These are phyloP conservation scores for Rhizoctonia solani DNA, from an alignment of 1,284 basidiomycete genomes.

Conservation along the genomic window DNA sequence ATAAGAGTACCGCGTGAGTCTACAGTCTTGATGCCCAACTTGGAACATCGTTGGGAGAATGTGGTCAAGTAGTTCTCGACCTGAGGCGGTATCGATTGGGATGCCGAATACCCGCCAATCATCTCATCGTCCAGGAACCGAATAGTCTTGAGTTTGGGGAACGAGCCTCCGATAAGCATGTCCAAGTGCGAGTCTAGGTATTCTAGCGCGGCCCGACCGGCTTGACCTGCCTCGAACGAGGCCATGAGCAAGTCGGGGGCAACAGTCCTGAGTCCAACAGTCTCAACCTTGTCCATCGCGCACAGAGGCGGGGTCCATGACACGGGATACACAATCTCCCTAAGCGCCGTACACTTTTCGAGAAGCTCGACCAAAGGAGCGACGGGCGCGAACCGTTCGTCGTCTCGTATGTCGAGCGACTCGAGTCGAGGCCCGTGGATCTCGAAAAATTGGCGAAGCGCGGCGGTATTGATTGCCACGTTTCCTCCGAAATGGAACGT, in stretches of 20 bases:
- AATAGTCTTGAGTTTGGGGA: conserved; percentile 29
- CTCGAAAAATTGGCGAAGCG: conserved; percentile 27
- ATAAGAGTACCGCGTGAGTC: background rate
- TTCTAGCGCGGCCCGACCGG: conserved; percentile 2
- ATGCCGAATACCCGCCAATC: conserved; percentile 4
- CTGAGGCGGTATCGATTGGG: conserved; percentile 1
- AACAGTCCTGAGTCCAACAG: conserved; percentile 10
- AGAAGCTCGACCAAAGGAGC: conserved; percentile 19
- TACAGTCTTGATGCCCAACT: background rate
- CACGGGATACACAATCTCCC: conserved; percentile 14
- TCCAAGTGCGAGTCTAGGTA: conserved; percentile 23
- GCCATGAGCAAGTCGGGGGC: background rate
- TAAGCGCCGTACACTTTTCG: conserved; percentile 8
- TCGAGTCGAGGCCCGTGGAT: conserved; percentile 19
- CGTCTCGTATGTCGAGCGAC: conserved; percentile 25
- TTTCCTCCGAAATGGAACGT: conserved; percentile 29
- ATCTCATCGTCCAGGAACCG: conserved; percentile 12
- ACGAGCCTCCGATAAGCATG: background rate
- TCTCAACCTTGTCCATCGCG: conserved; percentile 16
- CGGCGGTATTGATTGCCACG: conserved; percentile 12
- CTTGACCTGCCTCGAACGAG: background rate
- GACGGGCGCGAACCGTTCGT: conserved; percentile 17
- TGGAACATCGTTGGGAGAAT: conserved; percentile 6
- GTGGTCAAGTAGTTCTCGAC: background rate
- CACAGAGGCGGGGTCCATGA: conserved; percentile 23